These are phyloP conservation scores for Aspergillus biplanus DNA, from an alignment of 495 filamentous ascomycete species.

Conservation along the genomic window DNA sequence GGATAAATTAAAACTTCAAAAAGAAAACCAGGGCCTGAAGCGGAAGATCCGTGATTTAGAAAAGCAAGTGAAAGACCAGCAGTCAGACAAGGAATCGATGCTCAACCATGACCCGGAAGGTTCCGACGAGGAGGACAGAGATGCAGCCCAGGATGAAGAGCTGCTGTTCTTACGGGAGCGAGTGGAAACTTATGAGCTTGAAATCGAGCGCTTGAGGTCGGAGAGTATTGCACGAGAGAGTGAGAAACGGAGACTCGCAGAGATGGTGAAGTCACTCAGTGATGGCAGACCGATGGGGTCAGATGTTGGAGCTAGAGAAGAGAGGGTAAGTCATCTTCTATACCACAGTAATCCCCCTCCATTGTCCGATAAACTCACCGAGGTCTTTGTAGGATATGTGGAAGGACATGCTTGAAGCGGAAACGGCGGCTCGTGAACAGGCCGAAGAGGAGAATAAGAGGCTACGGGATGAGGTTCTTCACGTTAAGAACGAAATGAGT, in stretches of 20 bases:
- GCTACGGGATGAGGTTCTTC: conserved; percentile 82
- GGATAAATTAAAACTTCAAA: conserved; percentile 79
- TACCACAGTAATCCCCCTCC: too few relatives aligned
- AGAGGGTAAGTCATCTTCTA: conserved; percentile 54
- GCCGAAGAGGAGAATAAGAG: conserved; percentile 84
- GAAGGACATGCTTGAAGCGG: conserved; percentile 94
- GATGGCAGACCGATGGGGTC: conserved; percentile 65
- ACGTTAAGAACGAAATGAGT: conserved; percentile 68
- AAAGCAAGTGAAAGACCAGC: conserved; percentile 72
- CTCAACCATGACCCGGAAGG: conserved; percentile 64
- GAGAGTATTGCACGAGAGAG: conserved; percentile 76
- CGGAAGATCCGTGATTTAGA: conserved; percentile 82
- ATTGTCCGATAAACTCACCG: background rate
- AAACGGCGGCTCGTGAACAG: conserved; percentile 87
- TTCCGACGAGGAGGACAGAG: conserved; percentile 58
- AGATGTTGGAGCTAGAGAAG: conserved; percentile 77
- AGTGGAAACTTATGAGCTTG: conserved; percentile 77
- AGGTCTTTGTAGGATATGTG: conserved; percentile 67
- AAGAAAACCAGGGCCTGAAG: conserved; percentile 82
- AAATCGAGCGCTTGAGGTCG: conserved; percentile 78
- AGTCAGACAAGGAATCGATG: conserved; percentile 60
- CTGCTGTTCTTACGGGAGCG: conserved; percentile 79
- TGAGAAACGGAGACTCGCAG: conserved; percentile 80
- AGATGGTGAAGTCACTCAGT: conserved; percentile 73
- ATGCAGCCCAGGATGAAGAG: conserved; percentile 72